These are phyloP conservation scores for Gonium pectorale DNA, from an alignment of 139 green algal genomes.

Conservation along the genomic window DNA sequence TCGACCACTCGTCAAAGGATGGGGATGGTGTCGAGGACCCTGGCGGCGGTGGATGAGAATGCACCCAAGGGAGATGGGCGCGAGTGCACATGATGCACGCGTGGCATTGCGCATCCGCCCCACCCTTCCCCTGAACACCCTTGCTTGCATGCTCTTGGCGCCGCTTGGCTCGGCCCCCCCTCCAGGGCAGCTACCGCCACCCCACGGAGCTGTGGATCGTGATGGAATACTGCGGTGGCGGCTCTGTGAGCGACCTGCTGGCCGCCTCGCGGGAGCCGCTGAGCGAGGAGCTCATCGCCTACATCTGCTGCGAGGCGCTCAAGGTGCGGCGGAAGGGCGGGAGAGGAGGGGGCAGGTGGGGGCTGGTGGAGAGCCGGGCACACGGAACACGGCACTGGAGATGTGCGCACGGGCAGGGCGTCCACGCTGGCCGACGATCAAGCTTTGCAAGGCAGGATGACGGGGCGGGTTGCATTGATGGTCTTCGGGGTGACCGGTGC, in stretches of 20 bases:
- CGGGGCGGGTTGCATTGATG: no score
- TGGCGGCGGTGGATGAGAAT: no score
- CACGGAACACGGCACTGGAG: no score
- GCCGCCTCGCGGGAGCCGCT: constrained; percentile 55
- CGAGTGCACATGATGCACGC: no score
- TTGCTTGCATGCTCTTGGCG: background rate
- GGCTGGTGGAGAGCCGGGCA: background rate
- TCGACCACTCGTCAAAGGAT: no score
- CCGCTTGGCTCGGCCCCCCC: background rate
- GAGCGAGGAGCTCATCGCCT: constrained; percentile 84
- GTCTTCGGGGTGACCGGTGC: no score
- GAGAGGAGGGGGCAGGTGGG: background rate
- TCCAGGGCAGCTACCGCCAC: constrained; percentile 77
- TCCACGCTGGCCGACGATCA: no score
- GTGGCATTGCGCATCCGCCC: no score
- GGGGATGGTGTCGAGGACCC: no score
- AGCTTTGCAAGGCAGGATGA: no score
- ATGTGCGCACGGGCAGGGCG: no score
- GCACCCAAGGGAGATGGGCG: no score
- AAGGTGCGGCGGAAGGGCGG: constrained; percentile 60
- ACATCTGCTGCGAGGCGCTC: constrained; percentile 90
- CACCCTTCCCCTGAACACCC: background rate
- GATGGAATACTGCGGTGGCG: constrained; percentile 98
- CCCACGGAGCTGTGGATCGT: constrained; percentile 90
- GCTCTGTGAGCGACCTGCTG: constrained; percentile 92